These are phyloP conservation scores for Colletotrichum sansevieriae DNA, from an alignment of 2,329 filamentous ascomycete genomes.

Conservation along the genomic window DNA sequence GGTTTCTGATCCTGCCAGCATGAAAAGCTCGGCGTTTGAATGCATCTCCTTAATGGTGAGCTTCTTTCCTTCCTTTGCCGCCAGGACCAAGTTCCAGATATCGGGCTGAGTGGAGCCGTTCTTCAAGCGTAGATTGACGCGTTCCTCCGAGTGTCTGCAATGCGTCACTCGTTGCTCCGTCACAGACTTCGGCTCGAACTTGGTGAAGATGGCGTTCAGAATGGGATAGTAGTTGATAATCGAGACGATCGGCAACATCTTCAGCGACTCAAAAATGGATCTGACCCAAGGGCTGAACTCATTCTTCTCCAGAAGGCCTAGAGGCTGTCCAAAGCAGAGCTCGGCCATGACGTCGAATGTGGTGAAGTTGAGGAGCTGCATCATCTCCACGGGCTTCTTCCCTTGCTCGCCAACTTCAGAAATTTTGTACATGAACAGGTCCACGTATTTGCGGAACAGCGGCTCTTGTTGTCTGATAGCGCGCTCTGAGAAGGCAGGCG, in stretches of 20 bases:
- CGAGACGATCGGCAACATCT: constrained; percentile 44
- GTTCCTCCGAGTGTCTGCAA: constrained; percentile 45
- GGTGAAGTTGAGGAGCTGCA: constrained; percentile 42
- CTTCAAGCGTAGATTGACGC: constrained; percentile 47
- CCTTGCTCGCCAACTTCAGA: constrained; percentile 45
- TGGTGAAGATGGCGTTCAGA: constrained; percentile 41
- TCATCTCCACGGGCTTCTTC: constrained; percentile 42
- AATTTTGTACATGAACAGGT: constrained; percentile 53
- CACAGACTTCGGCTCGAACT: constrained; percentile 45
- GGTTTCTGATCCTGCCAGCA: constrained; percentile 51
- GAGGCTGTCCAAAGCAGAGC: constrained; percentile 43
- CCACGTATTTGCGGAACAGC: constrained; percentile 52
- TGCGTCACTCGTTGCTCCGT: constrained; percentile 42
- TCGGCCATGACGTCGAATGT: constrained; percentile 46
- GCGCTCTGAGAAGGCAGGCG: constrained; percentile 44
- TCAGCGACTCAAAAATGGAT: constrained; percentile 45
- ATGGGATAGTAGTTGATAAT: constrained; percentile 46
- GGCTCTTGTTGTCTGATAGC: constrained; percentile 43
- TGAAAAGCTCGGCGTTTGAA: constrained; percentile 42
- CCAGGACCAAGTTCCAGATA: constrained; percentile 45
- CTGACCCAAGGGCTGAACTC: constrained; percentile 44
- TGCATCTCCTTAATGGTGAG: constrained; percentile 39
- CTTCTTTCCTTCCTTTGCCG: constrained; percentile 40
- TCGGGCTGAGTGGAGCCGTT: constrained; percentile 46
- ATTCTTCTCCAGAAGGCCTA: constrained; percentile 41